Percentiles rank a stretch among this genome's conserved stretches.
Conservation (phyloP, 257 asterid genomes). For the Petunia secreta region DNA sequence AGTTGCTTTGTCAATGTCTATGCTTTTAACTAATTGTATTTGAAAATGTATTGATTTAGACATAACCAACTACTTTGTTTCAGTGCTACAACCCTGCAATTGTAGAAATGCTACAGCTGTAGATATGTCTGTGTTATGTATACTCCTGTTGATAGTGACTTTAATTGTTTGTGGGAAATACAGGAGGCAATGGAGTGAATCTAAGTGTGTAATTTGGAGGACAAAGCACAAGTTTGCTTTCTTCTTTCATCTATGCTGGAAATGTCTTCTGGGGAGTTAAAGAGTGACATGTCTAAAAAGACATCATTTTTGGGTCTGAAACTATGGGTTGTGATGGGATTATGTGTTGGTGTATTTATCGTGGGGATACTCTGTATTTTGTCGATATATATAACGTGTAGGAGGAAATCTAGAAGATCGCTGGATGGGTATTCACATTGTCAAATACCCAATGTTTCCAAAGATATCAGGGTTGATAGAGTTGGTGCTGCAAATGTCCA, state of each 20-base stretch:
- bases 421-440: constrained; percentile 50
- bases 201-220: constrained; percentile 25
- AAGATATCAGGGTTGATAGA: constrained; percentile 78
- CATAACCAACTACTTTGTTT: constrained; percentile 20
- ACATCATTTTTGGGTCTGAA: constrained; percentile 66
- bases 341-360: constrained; percentile 76
- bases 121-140: constrained; percentile 27
- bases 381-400: constrained; percentile 69
- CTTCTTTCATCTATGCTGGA: constrained; percentile 32
- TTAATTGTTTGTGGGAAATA: constrained; percentile 41
- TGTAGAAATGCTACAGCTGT: neutral
- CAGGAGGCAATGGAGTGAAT: constrained; percentile 55
- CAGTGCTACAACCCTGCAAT: neutral
- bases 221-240: constrained; percentile 25
- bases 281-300: constrained; percentile 61
- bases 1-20: constrained; percentile 21
- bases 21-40: constrained; percentile 14
- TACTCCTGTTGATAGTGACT: constrained; percentile 28
- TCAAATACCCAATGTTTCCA: constrained; percentile 79
- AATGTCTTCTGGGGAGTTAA: constrained; percentile 66
- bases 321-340: constrained; percentile 83
- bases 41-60: neutral
- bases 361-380: constrained; percentile 71
- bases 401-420: constrained; percentile 66
- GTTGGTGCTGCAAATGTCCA: constrained; percentile 49